Evolutionary conservation across 202 grass and related monocot genomes (phyloP), one percentile per base, ranked within the genome.

Genomic region (Panicum hallii): DNA sequence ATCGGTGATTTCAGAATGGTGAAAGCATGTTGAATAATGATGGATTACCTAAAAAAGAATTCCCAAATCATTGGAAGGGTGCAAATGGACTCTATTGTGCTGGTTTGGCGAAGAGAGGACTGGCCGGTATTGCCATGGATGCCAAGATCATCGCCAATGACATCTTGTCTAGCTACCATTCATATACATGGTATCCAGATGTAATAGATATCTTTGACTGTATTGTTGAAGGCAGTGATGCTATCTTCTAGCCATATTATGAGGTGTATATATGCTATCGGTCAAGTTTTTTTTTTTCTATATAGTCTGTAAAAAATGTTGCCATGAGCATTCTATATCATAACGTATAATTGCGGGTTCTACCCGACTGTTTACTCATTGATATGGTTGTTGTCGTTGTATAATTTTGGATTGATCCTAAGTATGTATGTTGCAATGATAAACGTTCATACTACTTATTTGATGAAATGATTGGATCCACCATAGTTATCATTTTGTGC

Each of bases 81-180:
- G 67, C 53, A 36, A 57, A 88, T 74, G 81, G 66, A 1, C 65
- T 88, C 30, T 88, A 84, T 1, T 84, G 72, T 78, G 87, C 28
- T 19, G 81, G 65, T 13, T 78, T 79, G 6, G 40, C 66, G 0
- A 42, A 32, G 12, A 61, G 63, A 57, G 87, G 81, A 43, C 34
- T 88, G 2, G 49, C 44, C 2, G 55, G 81, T 44, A 16, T 80
- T 63, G 45, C 67, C 10, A 80, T 73, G 53, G 76, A 87, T 82
- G 68, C 77, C 2, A 60, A 65, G 46, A 73, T 74, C 16, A 82
- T 66, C 53, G 66, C 56, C 3, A 10, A 81, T 13, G 41, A 82
- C 58, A 85, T 78, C 3, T 7, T 19, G 1, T 66, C 32, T 40
- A 40, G 15, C 13, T 63, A 34, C 28, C 61, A 34, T 34, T 4